phyloP scores from a whole-genome alignment of 2,329 filamentous ascomycete species.

The Corynespora cassiicola region DNA sequence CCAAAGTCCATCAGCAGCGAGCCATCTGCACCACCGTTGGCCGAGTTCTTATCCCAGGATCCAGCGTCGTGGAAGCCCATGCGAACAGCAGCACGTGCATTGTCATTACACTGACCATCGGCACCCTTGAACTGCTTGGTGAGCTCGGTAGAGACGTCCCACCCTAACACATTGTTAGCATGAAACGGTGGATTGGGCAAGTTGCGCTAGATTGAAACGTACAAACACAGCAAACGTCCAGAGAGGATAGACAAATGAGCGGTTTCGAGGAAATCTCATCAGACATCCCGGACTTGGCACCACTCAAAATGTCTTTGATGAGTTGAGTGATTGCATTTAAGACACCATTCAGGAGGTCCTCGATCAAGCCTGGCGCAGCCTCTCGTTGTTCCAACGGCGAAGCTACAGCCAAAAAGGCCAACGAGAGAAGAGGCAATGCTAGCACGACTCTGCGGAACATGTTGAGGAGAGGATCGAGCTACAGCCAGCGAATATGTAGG shows the following conservation, averaged over 20 bases:
- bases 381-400: slow-evolving; percentile 28
- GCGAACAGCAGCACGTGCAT: slow-evolving; percentile 42
- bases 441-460: slow-evolving; percentile 24
- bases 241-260: slow-evolving; percentile 18
- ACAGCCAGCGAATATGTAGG: too few relatives aligned
- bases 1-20: slow-evolving; percentile 47
- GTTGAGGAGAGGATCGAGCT: slow-evolving; percentile 7
- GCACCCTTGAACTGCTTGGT: slow-evolving; percentile 27
- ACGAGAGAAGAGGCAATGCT: slow-evolving; percentile 21
- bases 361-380: slow-evolving; percentile 27
- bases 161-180: slow-evolving; percentile 27
- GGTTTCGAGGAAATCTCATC: slow-evolving; percentile 29
- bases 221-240: slow-evolving; percentile 42
- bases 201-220: too few relatives aligned
- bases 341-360: slow-evolving; percentile 27
- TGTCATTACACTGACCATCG: slow-evolving; percentile 39
- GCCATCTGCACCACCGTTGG: slow-evolving; percentile 49
- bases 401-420: slow-evolving; percentile 22
- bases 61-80: slow-evolving; percentile 45
- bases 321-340: slow-evolving; percentile 22
- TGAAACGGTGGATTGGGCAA: background rate
- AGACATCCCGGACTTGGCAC: slow-evolving; percentile 32
- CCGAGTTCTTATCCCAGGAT: slow-evolving; percentile 42
- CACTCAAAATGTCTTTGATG: slow-evolving; percentile 36
- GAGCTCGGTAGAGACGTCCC: slow-evolving; percentile 38